Evolutionary conservation across 169 alveolate genomes (phyloP).

Genomic region (Condylostoma magnum): DNA sequence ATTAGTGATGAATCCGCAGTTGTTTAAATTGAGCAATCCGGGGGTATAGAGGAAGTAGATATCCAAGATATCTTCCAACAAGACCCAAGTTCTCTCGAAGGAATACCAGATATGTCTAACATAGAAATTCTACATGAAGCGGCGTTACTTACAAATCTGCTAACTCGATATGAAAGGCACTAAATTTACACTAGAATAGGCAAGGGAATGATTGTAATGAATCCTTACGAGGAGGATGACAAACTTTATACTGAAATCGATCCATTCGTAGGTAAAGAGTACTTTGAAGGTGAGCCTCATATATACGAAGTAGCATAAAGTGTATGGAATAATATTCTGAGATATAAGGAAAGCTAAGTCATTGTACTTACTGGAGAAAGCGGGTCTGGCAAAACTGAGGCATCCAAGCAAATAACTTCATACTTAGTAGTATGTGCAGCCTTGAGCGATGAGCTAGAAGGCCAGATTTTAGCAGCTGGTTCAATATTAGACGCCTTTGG

Average conservation of each 20-base stretch:
- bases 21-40: no score
- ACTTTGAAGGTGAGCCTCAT: slow-evolving; percentile 7
- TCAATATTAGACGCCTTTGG: slow-evolving; percentile 99
- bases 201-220: slow-evolving; percentile 24
- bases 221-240: not conserved
- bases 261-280: not conserved
- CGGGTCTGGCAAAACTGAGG: slow-evolving; percentile 99
- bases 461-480: slow-evolving; percentile 93
- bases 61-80: slow-evolving; percentile 10
- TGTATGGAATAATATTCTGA: not conserved
- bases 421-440: slow-evolving; percentile 81
- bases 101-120: slow-evolving; percentile 47
- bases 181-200: slow-evolving; percentile 57
- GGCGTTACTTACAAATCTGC: slow-evolving; percentile 46
- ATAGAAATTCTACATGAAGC: slow-evolving; percentile 60
- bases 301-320: not conserved
- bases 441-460: slow-evolving; percentile 54
- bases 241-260: not conserved
- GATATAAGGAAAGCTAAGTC: slow-evolving; percentile 79
- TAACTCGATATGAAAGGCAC: slow-evolving; percentile 33
- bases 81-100: slow-evolving; percentile 37
- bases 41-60: no score
- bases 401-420: slow-evolving; percentile 93
- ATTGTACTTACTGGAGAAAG: slow-evolving; percentile 97
- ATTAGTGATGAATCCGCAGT: no score